Conservation (phyloP, 2,329 filamentous ascomycete species). For the Pseudogymnoascus sp. region DNA sequence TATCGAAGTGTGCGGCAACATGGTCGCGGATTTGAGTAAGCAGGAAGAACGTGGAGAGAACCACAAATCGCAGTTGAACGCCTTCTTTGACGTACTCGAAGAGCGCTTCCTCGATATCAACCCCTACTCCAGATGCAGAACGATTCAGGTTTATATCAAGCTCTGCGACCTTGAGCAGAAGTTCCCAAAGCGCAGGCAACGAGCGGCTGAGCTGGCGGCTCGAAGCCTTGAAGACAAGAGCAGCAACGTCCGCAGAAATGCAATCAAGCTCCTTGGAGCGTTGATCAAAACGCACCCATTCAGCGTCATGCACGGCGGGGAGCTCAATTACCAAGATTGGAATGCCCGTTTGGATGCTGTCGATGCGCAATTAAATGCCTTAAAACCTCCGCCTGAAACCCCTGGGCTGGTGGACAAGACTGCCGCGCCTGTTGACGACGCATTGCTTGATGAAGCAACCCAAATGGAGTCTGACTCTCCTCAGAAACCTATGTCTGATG, state of each 20-base stretch:
- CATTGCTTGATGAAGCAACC: slow-evolving; percentile 81
- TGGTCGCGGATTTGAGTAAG: slow-evolving; percentile 83
- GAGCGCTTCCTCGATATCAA: slow-evolving; percentile 95
- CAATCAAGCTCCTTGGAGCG: slow-evolving; percentile 82
- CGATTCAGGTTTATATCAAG: slow-evolving; percentile 87
- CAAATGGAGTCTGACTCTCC: slow-evolving; percentile 60
- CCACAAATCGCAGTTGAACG: slow-evolving; percentile 88
- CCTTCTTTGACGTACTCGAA: slow-evolving; percentile 94
- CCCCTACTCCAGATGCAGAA: slow-evolving; percentile 85
- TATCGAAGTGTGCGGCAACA: slow-evolving; percentile 94
- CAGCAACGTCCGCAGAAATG: slow-evolving; percentile 91
- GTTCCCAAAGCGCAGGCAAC: slow-evolving; percentile 85
- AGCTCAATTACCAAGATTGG: slow-evolving; percentile 82
- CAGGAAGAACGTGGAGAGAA: slow-evolving; percentile 88
- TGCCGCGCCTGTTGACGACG: slow-evolving; percentile 65
- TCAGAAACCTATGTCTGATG: slow-evolving; percentile 69
- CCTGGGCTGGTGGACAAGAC: slow-evolving; percentile 61
- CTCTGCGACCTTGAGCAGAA: slow-evolving; percentile 94
- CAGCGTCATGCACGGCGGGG: slow-evolving; percentile 80
- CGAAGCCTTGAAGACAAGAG: slow-evolving; percentile 95
- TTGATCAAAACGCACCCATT: slow-evolving; percentile 94
- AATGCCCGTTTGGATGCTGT: slow-evolving; percentile 71
- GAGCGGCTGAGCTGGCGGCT: slow-evolving; percentile 76
- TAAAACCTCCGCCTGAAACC: slow-evolving; percentile 69
- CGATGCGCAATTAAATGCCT: slow-evolving; percentile 69